Evolutionary conservation across 202 grass and related monocot genomes (phyloP).

Genomic region (Panicum virgatum): DNA sequence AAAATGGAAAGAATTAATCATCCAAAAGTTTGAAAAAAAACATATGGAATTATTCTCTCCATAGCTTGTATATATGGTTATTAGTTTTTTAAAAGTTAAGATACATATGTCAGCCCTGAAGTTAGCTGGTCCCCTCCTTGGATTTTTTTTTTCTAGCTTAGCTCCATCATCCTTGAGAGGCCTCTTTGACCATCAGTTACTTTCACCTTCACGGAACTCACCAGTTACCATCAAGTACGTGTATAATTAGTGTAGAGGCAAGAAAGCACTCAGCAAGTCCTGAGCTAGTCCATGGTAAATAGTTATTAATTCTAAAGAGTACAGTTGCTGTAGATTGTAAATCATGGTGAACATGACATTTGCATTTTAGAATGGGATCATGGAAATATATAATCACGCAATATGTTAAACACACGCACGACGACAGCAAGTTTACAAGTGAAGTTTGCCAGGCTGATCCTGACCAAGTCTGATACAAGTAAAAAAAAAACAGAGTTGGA

Average conservation of each 20-base stretch:
- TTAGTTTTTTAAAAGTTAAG: background rate
- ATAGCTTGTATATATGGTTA: background rate
- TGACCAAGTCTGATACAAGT: background rate
- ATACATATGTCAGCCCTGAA: background rate
- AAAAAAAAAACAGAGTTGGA: background rate
- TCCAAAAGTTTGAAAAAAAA: background rate
- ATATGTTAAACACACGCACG: slow-evolving; percentile 23
- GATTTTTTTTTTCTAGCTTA: no score
- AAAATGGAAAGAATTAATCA: background rate
- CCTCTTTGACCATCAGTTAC: background rate
- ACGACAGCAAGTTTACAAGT: slow-evolving; percentile 18
- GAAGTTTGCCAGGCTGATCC: background rate
- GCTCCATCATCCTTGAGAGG: no score
- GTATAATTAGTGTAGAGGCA: background rate
- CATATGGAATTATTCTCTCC: background rate
- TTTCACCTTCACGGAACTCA: background rate
- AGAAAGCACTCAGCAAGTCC: slow-evolving; percentile 21
- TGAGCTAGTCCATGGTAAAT: slow-evolving; percentile 14
- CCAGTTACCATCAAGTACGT: background rate
- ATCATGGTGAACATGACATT: slow-evolving; percentile 7
- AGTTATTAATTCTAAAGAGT: background rate
- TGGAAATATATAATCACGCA: background rate
- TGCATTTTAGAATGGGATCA: slow-evolving; percentile 30
- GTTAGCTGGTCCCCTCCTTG: background rate
- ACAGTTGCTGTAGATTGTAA: background rate